These are phyloP conservation scores for Tolypocladium tundrense DNA, from an alignment of 2,329 filamentous ascomycete genomes.

Conservation along the genomic window DNA sequence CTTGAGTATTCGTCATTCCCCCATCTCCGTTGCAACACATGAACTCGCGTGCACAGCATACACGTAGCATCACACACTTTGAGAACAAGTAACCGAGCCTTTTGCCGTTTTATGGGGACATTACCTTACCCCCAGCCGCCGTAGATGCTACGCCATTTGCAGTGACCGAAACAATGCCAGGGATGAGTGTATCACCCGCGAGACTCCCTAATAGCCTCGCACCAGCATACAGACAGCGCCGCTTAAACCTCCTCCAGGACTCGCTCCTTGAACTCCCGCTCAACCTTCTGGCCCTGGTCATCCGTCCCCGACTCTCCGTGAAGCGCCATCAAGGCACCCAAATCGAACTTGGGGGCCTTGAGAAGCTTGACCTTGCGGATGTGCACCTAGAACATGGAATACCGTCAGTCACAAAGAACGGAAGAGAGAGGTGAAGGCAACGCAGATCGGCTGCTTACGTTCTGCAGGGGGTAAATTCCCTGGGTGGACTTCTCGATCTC, in stretches of 20 bases:
- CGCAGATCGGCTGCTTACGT: conserved; percentile 49
- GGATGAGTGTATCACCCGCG: conserved; percentile 22
- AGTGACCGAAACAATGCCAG: conserved; percentile 32
- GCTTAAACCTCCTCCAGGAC: conserved; percentile 89
- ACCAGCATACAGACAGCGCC: conserved; percentile 15
- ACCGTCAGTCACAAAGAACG: not conserved
- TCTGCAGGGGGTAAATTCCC: conserved; percentile 99
- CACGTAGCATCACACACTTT: not conserved
- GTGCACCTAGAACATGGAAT: conserved; percentile 63
- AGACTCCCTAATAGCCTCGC: conserved; percentile 19
- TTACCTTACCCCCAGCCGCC: conserved; percentile 30
- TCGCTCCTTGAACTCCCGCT: conserved; percentile 98
- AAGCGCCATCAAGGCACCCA: conserved; percentile 88
- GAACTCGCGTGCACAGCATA: not conserved
- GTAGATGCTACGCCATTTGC: conserved; percentile 34
- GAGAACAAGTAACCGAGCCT: conserved; percentile 16
- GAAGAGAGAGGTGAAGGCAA: not conserved
- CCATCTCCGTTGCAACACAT: not conserved
- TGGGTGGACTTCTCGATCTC: conserved; percentile 99
- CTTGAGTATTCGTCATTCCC: not conserved
- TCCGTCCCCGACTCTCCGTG: conserved; percentile 96
- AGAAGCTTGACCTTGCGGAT: conserved; percentile 99
- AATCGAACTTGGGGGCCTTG: conserved; percentile 98
- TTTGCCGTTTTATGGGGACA: conserved; percentile 27
- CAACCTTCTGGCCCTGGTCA: conserved; percentile 96